A percentile compares a stretch with the other conserved stretches of the same genome.
These are phyloP conservation scores for Cordyceps fumosorosea DNA, from an alignment of 2,329 filamentous ascomycete species.

Conservation along the genomic window DNA sequence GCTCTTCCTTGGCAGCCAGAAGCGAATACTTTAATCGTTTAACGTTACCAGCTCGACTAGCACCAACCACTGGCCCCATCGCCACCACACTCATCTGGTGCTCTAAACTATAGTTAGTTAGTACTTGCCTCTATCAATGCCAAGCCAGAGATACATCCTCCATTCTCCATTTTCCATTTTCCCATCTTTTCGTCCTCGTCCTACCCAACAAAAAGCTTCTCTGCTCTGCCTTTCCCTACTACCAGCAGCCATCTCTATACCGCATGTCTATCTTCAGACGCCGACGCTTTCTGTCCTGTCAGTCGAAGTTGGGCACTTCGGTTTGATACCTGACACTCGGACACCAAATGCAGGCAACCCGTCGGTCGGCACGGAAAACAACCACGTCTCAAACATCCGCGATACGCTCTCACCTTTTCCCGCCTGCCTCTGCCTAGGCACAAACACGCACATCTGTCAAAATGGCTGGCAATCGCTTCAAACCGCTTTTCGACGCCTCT, in stretches of 20 bases:
- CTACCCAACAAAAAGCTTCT: neutral
- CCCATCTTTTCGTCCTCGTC: neutral
- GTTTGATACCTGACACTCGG: neutral
- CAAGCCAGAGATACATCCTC: neutral
- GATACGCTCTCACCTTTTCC: neutral
- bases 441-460: neutral
- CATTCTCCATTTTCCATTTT: neutral
- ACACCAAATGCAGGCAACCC: neutral
- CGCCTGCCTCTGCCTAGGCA: no score
- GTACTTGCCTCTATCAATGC: neutral
- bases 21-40: neutral
- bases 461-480: slow-evolving; percentile 29
- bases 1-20: neutral
- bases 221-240: no score
- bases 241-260: neutral
- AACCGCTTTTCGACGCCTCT: slow-evolving; percentile 19
- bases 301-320: slow-evolving; percentile 6
- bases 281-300: neutral
- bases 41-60: neutral
- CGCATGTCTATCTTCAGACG: neutral
- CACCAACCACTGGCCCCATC: neutral
- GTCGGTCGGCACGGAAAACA: no score
- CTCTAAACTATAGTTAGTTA: no score
- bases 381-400: neutral
- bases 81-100: no score